Percentiles rank a stretch among this genome's conserved stretches.
Evolutionary conservation across 176 grass and related monocot species (phyloP).

Genomic region (Zoysia japonica): DNA sequence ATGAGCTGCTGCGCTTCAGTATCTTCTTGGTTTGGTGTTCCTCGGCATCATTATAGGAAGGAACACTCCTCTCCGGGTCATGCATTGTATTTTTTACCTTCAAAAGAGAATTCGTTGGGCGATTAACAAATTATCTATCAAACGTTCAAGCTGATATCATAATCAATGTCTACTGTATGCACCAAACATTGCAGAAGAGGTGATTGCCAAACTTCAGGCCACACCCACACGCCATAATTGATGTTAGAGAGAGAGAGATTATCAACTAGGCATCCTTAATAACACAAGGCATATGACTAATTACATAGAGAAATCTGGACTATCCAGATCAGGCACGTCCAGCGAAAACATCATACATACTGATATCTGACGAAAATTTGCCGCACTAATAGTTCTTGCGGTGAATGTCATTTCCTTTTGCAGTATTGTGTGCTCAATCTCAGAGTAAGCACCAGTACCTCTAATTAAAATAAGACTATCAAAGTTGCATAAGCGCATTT

Average conservation of each 20-base stretch:
- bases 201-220: not conserved
- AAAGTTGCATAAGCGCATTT: not conserved
- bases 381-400: too few species aligned
- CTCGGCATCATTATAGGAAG: not conserved
- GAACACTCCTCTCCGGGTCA: conserved; percentile 12
- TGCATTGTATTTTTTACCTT: not conserved
- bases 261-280: not conserved
- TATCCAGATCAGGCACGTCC: not conserved
- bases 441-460: not conserved
- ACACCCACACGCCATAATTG: not conserved
- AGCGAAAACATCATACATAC: not conserved
- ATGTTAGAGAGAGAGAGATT: not conserved
- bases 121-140: not conserved
- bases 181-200: not conserved
- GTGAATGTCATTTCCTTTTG: not conserved
- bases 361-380: too few species aligned
- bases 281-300: not conserved
- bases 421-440: not conserved
- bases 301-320: not conserved
- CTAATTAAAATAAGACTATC: not conserved
- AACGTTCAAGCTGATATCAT: not conserved
- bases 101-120: not conserved
- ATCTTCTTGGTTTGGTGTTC: conserved; percentile 10
- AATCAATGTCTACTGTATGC: not conserved
- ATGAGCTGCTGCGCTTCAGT: conserved; percentile 9